Conservation (phyloP, 441 rosid genomes). For the Omphalea diandra region DNA sequence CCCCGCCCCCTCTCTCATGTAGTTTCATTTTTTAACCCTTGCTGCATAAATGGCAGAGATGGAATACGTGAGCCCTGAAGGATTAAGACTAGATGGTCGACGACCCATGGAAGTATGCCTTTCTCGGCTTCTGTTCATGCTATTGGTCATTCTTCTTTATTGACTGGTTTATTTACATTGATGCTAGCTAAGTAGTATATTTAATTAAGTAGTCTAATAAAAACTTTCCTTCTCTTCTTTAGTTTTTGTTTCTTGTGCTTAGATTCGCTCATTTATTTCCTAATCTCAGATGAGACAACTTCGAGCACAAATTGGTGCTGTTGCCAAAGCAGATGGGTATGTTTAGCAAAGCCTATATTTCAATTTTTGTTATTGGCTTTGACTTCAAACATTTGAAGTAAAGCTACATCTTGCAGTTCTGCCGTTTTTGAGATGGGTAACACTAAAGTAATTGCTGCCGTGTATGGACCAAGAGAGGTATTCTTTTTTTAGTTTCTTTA, state of each 20-base stretch:
- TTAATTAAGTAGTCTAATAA: too few species aligned
- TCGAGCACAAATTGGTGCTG: constrained; percentile 76
- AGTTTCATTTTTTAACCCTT: neutral
- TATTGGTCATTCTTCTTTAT: neutral
- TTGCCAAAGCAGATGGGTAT: constrained; percentile 84
- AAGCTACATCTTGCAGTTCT: constrained; percentile 41
- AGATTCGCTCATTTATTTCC: neutral
- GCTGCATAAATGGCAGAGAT: constrained; percentile 29
- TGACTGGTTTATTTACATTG: neutral
- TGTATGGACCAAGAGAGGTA: constrained; percentile 95
- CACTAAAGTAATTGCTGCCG: constrained; percentile 94
- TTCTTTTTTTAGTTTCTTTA: neutral
- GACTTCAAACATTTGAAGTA: neutral
- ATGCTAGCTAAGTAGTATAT: neutral
- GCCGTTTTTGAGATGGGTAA: constrained; percentile 93
- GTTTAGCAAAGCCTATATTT: neutral
- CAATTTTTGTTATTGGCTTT: neutral
- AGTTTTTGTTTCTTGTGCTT: neutral
- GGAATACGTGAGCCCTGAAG: constrained; percentile 89
- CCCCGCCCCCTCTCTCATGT: neutral
- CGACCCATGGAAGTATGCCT: constrained; percentile 46
- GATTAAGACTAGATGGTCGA: constrained; percentile 57
- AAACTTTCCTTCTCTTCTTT: neutral
- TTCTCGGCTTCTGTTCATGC: neutral
- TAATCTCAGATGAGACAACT: constrained; percentile 75